Base-by-base conservation (phyloP, 768 basidiomycete species). In the Tylopilus sp. region DNA sequence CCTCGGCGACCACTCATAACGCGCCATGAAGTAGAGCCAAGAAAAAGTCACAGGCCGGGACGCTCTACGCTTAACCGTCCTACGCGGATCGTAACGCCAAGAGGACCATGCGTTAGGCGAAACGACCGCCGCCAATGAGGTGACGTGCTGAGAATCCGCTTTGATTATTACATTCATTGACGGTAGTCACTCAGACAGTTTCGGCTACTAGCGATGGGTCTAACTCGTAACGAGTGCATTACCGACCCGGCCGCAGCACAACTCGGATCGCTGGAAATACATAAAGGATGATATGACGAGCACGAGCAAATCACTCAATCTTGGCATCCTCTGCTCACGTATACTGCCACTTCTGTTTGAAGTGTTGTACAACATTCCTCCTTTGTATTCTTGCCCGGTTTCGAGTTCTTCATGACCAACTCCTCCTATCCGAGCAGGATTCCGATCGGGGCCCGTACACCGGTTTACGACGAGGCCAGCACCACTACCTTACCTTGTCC, bases 1-100 rank as follows among this genome's bases (percentile, higher is more conserved):
- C 37, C 46, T 21, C 17, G 21, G 44, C 21, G 52, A 57, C 41
- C 29, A 24, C 36, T 47, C 36, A 48, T n/a, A 52, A 12, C 16
- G 9, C 16, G 9, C 16, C 8, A 1, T n/a, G 28, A 21, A 33
- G 10, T 22, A 11, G 41, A 21, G 42, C 30, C 45, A 30, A 10
- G 12, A 24, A 22, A 41, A 42, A 22, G 29, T 45, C 46, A 26
- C 49, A 34, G 22, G 46, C 52, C 48, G 42, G 36, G 36, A n/a
- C 33, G 36, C 19, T 37, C 29, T 21, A 30, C 29, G 40, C 21
- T 26, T 49, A 38, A 38, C 30, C 48, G 24, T 21, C 28, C 31
- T 47, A 25, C 34, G 44, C 59, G 54, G 52, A 60, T 63, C 52
- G 37, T 38, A 34, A 29, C 8, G 63, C 63, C 63, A 63, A 63